These are phyloP conservation scores for Lathyrus sativus DNA, from an alignment of 306 rosid genomes.

Conservation along the genomic window DNA sequence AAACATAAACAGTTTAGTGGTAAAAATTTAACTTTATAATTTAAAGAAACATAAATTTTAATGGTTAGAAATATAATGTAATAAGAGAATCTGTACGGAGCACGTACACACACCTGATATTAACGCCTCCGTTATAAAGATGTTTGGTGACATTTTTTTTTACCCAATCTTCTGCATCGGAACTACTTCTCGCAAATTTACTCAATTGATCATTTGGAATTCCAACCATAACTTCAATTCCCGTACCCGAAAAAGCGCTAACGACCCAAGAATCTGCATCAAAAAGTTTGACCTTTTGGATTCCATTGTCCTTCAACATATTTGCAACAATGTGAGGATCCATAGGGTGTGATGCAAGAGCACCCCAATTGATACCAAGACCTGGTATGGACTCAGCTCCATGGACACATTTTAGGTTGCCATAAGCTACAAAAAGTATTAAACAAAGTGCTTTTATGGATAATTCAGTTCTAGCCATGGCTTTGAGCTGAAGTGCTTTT, in stretches of 20 bases:
- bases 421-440: constrained; percentile 23
- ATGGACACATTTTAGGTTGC: constrained; percentile 15
- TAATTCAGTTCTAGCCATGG: constrained; percentile 41
- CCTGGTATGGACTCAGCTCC: constrained; percentile 26
- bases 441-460: constrained; percentile 22
- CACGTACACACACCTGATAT: constrained; percentile 46
- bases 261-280: constrained; percentile 67
- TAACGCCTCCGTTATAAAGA: constrained; percentile 43
- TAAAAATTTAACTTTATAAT: too few relatives aligned
- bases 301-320: constrained; percentile 70
- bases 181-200: constrained; percentile 34
- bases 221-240: constrained; percentile 67
- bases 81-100: too few relatives aligned
- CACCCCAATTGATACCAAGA: constrained; percentile 81
- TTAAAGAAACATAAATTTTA: too few relatives aligned
- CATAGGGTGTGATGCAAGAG: constrained; percentile 58
- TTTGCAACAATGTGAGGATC: constrained; percentile 51
- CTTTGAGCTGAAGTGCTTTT: background rate
- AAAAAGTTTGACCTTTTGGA: constrained; percentile 74
- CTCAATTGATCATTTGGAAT: constrained; percentile 69
- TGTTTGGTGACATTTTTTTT: constrained; percentile 57
- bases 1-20: too few relatives aligned
- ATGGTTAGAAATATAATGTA: too few relatives aligned
- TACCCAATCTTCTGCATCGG: constrained; percentile 62
- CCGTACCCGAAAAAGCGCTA: constrained; percentile 52